phyloP scores from a whole-genome alignment of 768 basidiomycete species.

The Tubosaeta sp. region DNA sequence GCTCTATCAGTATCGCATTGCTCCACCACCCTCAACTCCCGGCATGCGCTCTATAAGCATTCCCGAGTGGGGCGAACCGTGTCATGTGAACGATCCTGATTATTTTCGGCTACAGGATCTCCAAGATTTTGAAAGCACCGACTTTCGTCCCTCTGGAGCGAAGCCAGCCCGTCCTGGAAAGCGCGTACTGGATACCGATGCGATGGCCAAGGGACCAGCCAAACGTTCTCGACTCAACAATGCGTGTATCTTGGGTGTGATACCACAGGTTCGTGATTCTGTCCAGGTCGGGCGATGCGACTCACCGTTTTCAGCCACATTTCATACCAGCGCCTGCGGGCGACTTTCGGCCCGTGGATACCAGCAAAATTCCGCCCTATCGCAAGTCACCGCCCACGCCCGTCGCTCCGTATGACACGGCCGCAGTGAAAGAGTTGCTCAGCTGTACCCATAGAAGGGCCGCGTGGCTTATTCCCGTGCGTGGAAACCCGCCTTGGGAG shows the following conservation, averaged over 20 bases:
- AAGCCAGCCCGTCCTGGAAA: slow-evolving; percentile 3
- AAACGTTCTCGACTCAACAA: slow-evolving; percentile 36
- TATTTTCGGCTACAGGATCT: slow-evolving; percentile 35
- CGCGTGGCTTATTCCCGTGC: slow-evolving; percentile 57
- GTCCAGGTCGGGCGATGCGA: background rate
- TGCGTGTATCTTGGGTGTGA: slow-evolving; percentile 33
- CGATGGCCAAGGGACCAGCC: slow-evolving; percentile 8
- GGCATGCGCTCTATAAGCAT: slow-evolving; percentile 3
- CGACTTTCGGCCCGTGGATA: slow-evolving; percentile 14
- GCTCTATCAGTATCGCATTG: slow-evolving; percentile 22
- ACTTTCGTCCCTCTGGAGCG: slow-evolving; percentile 19
- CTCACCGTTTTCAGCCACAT: slow-evolving; percentile 23
- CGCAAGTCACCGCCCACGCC: slow-evolving; percentile 33
- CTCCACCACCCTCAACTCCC: slow-evolving; percentile 14
- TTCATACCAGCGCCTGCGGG: slow-evolving; percentile 17
- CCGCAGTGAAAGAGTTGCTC: slow-evolving; percentile 27
- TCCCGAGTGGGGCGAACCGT: slow-evolving; percentile 39
- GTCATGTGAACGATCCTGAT: slow-evolving; percentile 31
- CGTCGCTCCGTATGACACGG: slow-evolving; percentile 34
- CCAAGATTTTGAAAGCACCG: slow-evolving; percentile 41
- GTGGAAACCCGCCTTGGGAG: slow-evolving; percentile 49
- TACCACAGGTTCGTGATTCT: slow-evolving; percentile 43
- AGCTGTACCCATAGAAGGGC: slow-evolving; percentile 36
- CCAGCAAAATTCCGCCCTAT: slow-evolving; percentile 29
- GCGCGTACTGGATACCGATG: slow-evolving; percentile 1